phyloP scores from a whole-genome alignment of 257 asterid genomes.

The Eucommia ulmoides region DNA sequence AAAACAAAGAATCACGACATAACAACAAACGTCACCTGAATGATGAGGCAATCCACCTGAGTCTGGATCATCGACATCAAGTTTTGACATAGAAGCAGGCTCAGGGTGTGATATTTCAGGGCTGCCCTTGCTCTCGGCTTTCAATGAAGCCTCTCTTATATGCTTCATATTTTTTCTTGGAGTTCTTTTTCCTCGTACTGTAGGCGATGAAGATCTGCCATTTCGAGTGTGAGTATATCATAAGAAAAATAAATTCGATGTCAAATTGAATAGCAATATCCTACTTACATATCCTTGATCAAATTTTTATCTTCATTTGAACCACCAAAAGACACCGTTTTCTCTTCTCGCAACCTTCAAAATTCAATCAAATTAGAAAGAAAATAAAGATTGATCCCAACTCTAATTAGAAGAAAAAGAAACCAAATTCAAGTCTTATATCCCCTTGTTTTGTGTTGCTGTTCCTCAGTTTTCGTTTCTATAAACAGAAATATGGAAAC shows the following conservation, averaged over 20 bases:
- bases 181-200: constrained; percentile 68
- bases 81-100: constrained; percentile 21
- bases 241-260: constrained; percentile 10
- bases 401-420: background rate
- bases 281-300: constrained; percentile 52
- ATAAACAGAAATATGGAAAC: background rate
- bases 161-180: constrained; percentile 54
- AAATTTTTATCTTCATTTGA: constrained; percentile 26
- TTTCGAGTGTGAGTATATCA: constrained; percentile 15
- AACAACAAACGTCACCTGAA: background rate
- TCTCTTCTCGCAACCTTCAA: constrained; percentile 53
- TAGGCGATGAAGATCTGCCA: constrained; percentile 54
- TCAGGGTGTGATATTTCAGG: constrained; percentile 23
- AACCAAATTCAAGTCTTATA: too few relatives aligned
- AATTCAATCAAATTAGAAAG: constrained; percentile 12
- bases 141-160: constrained; percentile 24
- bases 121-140: constrained; percentile 32
- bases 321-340: constrained; percentile 33
- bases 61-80: constrained; percentile 23
- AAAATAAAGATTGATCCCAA: background rate
- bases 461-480: too few relatives aligned
- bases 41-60: constrained; percentile 30
- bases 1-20: background rate
- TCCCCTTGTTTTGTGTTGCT: background rate
- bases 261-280: constrained; percentile 9